Evolutionary conservation across 257 asterid species (phyloP).

Genomic region (Scutellaria barbata): DNA sequence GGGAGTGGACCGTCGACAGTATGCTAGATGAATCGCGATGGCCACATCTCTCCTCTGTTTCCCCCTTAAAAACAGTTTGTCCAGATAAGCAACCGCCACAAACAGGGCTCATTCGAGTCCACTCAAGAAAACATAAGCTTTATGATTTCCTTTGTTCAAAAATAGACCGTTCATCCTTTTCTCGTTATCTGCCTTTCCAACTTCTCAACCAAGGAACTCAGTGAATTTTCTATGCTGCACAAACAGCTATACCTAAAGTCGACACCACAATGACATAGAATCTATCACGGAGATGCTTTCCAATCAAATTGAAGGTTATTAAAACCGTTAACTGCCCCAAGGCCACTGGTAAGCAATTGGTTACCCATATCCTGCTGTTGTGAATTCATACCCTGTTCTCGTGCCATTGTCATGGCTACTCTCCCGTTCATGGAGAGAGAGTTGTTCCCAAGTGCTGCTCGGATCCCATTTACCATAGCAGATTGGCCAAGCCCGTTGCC

Average conservation of each 20-base stretch:
- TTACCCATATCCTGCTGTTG: conserved; percentile 78
- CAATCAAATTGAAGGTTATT: conserved; percentile 90
- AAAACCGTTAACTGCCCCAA: conserved; percentile 79
- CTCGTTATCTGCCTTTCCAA: conserved; percentile 29
- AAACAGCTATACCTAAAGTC: conserved; percentile 44
- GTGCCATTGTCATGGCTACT: conserved; percentile 68
- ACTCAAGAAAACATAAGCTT: conserved; percentile 40
- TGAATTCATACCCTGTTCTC: conserved; percentile 70
- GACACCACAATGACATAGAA: conserved; percentile 27
- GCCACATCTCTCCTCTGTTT: conserved; percentile 38
- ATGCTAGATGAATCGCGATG: neutral
- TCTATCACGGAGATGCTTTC: conserved; percentile 71
- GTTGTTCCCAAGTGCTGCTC: conserved; percentile 63
- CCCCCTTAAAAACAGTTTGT: conserved; percentile 48
- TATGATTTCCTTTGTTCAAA: conserved; percentile 41
- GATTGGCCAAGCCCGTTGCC: conserved; percentile 69
- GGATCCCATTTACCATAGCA: conserved; percentile 73
- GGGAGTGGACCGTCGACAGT: neutral
- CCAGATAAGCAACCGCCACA: conserved; percentile 43
- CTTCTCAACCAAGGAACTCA: conserved; percentile 43
- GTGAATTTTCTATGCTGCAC: conserved; percentile 48
- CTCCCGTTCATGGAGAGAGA: conserved; percentile 75
- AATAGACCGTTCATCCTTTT: conserved; percentile 39
- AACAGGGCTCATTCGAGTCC: conserved; percentile 49
- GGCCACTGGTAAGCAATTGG: conserved; percentile 76